These are phyloP conservation scores for Thymus mandschuricus DNA, from an alignment of 257 asterid genomes.

Conservation along the genomic window DNA sequence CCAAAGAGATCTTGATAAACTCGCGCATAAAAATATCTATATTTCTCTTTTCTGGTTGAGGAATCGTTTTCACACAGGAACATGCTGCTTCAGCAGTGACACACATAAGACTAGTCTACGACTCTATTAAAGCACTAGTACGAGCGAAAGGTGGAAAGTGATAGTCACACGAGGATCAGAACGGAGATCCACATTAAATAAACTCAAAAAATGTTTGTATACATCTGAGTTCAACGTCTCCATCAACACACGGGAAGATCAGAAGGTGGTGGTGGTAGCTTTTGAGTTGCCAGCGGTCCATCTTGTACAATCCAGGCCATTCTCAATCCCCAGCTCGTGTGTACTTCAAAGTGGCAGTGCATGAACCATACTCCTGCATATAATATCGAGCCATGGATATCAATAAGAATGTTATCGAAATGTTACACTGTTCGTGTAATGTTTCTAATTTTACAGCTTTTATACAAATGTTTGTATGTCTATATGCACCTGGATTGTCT, in stretches of 20 bases:
- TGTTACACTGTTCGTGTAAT: neutral
- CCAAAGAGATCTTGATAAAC: too few relatives aligned
- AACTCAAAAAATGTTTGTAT: constrained; percentile 20
- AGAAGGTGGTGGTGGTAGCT: constrained; percentile 66
- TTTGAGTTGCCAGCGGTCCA: constrained; percentile 53
- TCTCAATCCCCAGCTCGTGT: constrained; percentile 75
- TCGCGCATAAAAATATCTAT: neutral
- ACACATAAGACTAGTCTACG: too few relatives aligned
- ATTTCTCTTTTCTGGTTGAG: neutral
- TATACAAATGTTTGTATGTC: neutral
- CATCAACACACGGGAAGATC: constrained; percentile 72
- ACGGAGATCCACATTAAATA: constrained; percentile 26
- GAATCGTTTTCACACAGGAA: neutral
- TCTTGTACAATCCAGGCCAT: constrained; percentile 75
- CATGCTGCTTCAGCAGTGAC: too few relatives aligned
- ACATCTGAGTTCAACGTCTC: constrained; percentile 13
- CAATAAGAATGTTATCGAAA: neutral
- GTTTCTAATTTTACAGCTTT: neutral
- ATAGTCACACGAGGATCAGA: neutral
- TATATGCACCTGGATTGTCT: constrained; percentile 61
- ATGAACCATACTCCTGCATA: constrained; percentile 68
- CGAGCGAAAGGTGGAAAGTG: too few relatives aligned
- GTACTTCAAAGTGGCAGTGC: constrained; percentile 76
- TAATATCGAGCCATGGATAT: constrained; percentile 5
- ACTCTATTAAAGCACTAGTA: too few relatives aligned